These are phyloP conservation scores for Colletotrichum shisoi DNA, from an alignment of 2,329 filamentous ascomycete genomes.

Conservation along the genomic window DNA sequence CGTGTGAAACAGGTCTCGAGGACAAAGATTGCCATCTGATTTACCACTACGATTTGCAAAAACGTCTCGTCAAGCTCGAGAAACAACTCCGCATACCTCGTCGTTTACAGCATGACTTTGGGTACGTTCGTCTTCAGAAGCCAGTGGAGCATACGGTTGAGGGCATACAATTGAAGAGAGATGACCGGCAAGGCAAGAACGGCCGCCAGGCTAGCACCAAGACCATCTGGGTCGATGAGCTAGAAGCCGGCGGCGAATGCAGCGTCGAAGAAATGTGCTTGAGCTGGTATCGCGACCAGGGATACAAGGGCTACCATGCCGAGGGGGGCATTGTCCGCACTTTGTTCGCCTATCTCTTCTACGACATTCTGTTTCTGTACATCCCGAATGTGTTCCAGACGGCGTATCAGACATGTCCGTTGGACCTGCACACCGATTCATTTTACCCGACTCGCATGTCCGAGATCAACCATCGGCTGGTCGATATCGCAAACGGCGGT, in stretches of 20 bases:
- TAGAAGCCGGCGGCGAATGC: constrained; percentile 74
- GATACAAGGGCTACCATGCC: constrained; percentile 94
- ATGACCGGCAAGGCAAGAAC: constrained; percentile 54
- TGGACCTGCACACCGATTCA: constrained; percentile 90
- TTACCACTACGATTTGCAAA: constrained; percentile 93
- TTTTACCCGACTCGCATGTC: constrained; percentile 87
- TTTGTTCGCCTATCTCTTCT: constrained; percentile 88
- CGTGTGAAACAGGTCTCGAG: constrained; percentile 86
- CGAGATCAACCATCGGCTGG: constrained; percentile 87
- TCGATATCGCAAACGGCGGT: constrained; percentile 84
- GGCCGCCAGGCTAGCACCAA: constrained; percentile 65
- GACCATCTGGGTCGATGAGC: constrained; percentile 87
- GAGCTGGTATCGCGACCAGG: constrained; percentile 79
- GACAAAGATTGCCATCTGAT: constrained; percentile 90
- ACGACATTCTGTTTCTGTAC: constrained; percentile 90
- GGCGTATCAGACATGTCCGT: constrained; percentile 88
- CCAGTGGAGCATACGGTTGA: constrained; percentile 78
- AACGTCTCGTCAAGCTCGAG: constrained; percentile 90
- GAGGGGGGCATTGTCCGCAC: constrained; percentile 94
- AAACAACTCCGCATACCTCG: constrained; percentile 82
- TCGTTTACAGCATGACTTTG: constrained; percentile 90
- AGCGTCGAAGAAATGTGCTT: constrained; percentile 95
- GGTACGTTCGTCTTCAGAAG: constrained; percentile 79
- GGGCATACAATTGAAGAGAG: constrained; percentile 78
- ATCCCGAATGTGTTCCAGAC: constrained; percentile 98